Conservation (phyloP, 2,329 filamentous ascomycete genomes). For the Phyllosticta capitalensis region DNA sequence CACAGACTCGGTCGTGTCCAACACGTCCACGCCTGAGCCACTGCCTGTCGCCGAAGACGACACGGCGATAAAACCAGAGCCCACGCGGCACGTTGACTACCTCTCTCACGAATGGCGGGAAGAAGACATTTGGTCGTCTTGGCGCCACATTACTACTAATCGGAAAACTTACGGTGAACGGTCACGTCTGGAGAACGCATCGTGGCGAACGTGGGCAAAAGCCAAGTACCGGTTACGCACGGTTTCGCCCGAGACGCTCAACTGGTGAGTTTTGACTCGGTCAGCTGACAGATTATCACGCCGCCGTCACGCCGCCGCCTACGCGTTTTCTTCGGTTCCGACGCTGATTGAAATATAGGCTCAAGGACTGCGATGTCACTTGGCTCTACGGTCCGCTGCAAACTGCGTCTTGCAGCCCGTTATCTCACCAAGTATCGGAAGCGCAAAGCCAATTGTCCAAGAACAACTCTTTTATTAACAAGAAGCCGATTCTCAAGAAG, state of each 20-base stretch:
- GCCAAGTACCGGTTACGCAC: conserved; percentile 79
- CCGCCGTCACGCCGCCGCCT: background rate
- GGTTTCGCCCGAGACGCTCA: conserved; percentile 80
- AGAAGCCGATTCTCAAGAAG: conserved; percentile 94
- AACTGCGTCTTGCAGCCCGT: conserved; percentile 51
- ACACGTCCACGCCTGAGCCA: conserved; percentile 48
- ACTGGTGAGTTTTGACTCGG: conserved; percentile 58
- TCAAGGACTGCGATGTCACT: conserved; percentile 94
- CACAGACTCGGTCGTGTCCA: conserved; percentile 38
- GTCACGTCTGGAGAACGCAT: conserved; percentile 83
- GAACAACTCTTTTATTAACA: conserved; percentile 59
- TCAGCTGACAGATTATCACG: background rate
- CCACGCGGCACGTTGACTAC: conserved; percentile 88
- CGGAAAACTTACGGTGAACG: conserved; percentile 71
- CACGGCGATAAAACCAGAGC: conserved; percentile 61
- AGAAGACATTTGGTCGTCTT: conserved; percentile 95
- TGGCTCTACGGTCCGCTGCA: conserved; percentile 95
- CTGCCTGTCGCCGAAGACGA: conserved; percentile 60
- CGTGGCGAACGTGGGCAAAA: conserved; percentile 96
- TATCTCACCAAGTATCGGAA: conserved; percentile 40
- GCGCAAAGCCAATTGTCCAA: conserved; percentile 50
- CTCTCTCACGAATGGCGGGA: conserved; percentile 88
- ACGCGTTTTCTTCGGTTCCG: background rate
- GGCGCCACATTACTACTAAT: conserved; percentile 83
- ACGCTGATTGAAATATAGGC: conserved; percentile 46